phyloP scores from a whole-genome alignment of 2,329 filamentous ascomycete species.

The Ophiostoma triangulosporum region DNA sequence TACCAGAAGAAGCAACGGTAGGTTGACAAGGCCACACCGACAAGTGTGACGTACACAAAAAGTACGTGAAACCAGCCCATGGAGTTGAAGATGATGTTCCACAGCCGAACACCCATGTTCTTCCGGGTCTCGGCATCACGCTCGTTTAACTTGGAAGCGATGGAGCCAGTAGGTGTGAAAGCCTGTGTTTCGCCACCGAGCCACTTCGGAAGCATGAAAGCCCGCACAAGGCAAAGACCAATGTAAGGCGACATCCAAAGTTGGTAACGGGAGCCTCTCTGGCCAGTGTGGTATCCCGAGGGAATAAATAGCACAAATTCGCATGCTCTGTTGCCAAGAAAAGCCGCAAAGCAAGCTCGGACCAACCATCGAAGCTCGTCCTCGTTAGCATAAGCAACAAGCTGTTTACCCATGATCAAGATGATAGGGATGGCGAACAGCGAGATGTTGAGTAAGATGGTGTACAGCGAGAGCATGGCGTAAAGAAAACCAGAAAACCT shows the following conservation, averaged over 20 bases:
- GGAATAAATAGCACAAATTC: conserved; percentile 43
- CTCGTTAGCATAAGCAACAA: conserved; percentile 40
- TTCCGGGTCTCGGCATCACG: conserved; percentile 37
- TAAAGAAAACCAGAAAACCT: conserved; percentile 47
- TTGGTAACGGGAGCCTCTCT: conserved; percentile 40
- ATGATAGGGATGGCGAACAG: conserved; percentile 47
- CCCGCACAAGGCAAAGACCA: conserved; percentile 36
- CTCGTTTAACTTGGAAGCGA: conserved; percentile 43
- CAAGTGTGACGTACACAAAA: conserved; percentile 40
- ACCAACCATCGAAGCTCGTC: conserved; percentile 45
- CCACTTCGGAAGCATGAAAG: conserved; percentile 46
- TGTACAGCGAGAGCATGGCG: conserved; percentile 28
- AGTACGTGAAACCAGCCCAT: conserved; percentile 40
- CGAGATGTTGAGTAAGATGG: conserved; percentile 34
- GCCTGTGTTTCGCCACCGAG: conserved; percentile 44
- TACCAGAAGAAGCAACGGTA: conserved; percentile 35
- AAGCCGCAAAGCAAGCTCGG: conserved; percentile 38
- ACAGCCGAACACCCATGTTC: conserved; percentile 39
- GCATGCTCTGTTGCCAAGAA: conserved; percentile 36
- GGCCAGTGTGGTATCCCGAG: conserved; percentile 44
- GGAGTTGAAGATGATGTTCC: conserved; percentile 13
- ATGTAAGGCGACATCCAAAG: conserved; percentile 41
- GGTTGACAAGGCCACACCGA: conserved; percentile 34
- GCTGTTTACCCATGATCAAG: conserved; percentile 38
- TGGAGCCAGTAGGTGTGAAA: conserved; percentile 47